Conservation (phyloP, 768 basidiomycete genomes). For the Auricularia cornea region DNA sequence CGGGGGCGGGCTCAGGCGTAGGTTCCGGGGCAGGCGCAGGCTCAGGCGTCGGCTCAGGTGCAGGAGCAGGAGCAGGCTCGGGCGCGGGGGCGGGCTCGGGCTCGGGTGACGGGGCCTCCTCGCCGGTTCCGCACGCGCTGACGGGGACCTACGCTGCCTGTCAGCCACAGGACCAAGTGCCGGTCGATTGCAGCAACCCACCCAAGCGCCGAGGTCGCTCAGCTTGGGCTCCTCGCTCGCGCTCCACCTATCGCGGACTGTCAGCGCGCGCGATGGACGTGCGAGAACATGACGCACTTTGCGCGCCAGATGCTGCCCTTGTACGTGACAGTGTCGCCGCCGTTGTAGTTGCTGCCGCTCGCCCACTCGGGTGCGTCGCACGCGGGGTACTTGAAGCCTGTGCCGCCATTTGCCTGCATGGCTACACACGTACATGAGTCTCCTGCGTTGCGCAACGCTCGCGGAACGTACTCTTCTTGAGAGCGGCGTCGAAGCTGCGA, state of each 20-base stretch:
- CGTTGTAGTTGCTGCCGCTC: conserved; percentile 41
- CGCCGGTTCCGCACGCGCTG: background rate
- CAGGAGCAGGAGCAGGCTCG: background rate
- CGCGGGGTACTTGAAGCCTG: conserved; percentile 55
- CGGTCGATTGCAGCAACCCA: background rate
- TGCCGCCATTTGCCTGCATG: conserved; percentile 33
- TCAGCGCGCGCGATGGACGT: background rate
- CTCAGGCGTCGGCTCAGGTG: background rate
- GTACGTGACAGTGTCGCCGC: conserved; percentile 44
- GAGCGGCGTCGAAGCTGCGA: conserved; percentile 18
- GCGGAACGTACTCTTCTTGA: conserved; percentile 36
- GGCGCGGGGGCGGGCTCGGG: background rate
- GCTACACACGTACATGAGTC: conserved; percentile 36
- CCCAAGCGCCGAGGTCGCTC: background rate
- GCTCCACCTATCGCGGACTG: background rate
- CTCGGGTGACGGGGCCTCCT: background rate
- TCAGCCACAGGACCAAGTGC: background rate
- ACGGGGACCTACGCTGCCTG: background rate
- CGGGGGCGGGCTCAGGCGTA: background rate
- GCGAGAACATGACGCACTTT: background rate
- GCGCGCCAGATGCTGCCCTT: conserved; percentile 23
- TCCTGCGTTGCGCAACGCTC: conserved; percentile 41
- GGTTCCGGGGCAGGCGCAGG: background rate
- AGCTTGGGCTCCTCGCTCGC: background rate
- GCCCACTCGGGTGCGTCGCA: conserved; percentile 46